Conservation (phyloP, 768 basidiomycete species). For the Phlegmacium glaucopus region DNA sequence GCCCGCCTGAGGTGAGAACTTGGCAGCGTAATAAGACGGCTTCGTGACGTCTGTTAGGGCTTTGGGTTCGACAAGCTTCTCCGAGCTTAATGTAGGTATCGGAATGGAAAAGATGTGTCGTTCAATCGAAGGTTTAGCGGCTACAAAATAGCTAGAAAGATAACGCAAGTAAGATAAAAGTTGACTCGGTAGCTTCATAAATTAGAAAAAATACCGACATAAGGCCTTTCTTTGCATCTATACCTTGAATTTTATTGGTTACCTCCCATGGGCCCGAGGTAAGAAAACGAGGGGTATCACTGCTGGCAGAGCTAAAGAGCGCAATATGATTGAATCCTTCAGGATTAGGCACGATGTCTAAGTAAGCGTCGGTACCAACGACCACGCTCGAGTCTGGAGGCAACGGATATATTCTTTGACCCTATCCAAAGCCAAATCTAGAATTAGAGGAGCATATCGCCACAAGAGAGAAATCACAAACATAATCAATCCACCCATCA, state of each 20-base stretch:
- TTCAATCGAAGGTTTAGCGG: constrained; percentile 79
- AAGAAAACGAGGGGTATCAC: constrained; percentile 72
- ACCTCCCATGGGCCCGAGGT: constrained; percentile 93
- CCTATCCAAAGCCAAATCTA: constrained; percentile 31
- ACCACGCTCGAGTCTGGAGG: constrained; percentile 37
- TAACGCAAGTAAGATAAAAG: constrained; percentile 9
- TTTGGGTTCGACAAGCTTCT: constrained; percentile 35
- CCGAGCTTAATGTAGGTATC: constrained; percentile 50
- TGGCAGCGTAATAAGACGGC: constrained; percentile 58
- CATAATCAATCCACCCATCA: constrained; percentile 92
- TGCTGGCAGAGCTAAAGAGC: constrained; percentile 75
- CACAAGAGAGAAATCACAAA: constrained; percentile 29
- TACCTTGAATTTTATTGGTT: constrained; percentile 62
- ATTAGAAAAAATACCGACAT: constrained; percentile 52
- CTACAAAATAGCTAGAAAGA: constrained; percentile 76
- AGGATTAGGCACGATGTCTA: constrained; percentile 81
- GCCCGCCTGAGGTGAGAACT: constrained; percentile 82
- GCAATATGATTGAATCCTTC: constrained; percentile 94
- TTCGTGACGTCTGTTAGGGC: constrained; percentile 51
- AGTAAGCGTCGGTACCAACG: constrained; percentile 61
- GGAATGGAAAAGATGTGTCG: constrained; percentile 81
- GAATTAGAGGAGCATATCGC: neutral
- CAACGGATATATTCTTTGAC: constrained; percentile 60
- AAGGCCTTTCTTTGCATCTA: constrained; percentile 62
- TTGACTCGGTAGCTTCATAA: neutral